Percentiles rank a stretch among this genome's conserved stretches.
Conservation (phyloP, 768 basidiomycete species). For the Boletellus ananiceps region DNA sequence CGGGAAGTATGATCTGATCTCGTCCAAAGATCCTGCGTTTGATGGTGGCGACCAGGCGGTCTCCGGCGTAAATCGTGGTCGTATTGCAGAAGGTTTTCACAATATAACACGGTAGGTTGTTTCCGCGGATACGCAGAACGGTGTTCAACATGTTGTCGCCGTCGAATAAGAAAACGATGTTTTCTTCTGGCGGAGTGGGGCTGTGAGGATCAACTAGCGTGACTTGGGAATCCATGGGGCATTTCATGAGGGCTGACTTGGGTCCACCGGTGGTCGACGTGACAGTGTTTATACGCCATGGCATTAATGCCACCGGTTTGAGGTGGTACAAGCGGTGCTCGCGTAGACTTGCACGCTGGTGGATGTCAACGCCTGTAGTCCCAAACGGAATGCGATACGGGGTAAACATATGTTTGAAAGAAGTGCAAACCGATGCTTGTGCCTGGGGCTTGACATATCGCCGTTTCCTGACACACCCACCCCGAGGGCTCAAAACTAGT, state of each 20-base stretch:
- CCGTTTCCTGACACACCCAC: neutral
- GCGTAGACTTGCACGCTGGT: neutral
- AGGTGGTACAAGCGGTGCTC: neutral
- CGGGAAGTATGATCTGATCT: slow-evolving; percentile 15
- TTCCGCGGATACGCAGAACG: neutral
- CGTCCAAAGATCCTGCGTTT: slow-evolving; percentile 8
- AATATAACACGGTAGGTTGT: slow-evolving; percentile 6
- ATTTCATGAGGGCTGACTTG: neutral
- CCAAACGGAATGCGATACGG: too few species aligned
- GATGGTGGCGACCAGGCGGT: slow-evolving; percentile 9
- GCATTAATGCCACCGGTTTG: neutral
- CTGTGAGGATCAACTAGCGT: slow-evolving; percentile 8
- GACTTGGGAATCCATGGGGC: slow-evolving; percentile 15
- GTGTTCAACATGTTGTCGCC: slow-evolving; percentile 13
- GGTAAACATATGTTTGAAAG: neutral
- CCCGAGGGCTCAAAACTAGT: neutral
- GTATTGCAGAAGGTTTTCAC: slow-evolving; percentile 4
- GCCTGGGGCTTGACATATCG: neutral
- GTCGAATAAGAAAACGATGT: slow-evolving; percentile 8
- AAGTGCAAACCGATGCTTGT: neutral
- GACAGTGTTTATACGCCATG: neutral
- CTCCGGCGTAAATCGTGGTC: slow-evolving; percentile 7
- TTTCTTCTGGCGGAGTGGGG: neutral
- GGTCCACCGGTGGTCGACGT: neutral
- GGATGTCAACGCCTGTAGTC: too few species aligned